Evolutionary conservation across 2,329 filamentous ascomycete genomes (phyloP), one percentile per base, ranked within the genome.

Genomic region (Monilinia aucupariae): DNA sequence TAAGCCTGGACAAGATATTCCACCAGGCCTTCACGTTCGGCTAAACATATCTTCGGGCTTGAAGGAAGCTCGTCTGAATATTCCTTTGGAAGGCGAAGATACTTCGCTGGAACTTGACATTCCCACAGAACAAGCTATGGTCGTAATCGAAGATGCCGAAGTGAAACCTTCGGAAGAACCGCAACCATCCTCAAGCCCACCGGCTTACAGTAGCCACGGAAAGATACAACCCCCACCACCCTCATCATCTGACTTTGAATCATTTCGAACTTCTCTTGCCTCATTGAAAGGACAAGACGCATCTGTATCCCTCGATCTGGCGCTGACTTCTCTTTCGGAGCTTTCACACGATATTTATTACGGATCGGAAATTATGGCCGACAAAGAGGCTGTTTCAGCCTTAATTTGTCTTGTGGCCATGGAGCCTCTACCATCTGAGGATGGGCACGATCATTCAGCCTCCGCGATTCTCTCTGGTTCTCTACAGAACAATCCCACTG

Each of bases 311-410:
- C 66, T 72, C 65, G 67, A 71, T 43, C 53, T 63, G 8, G 72
- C 75, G 0, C 77, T 89, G 9, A 79, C 82, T 41, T 78, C 78
- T 41, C 79, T 89, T n/a, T 78, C 82, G 65, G 85, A 89, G 8
- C 75, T 88, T 34, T 82, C 85, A 0, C 85, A 89, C 73, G 86
- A 88, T 73, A 84, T 88, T 66, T 89, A 87, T 76, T 89, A 88
- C 73, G 86, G 86, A 12, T 76, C 85, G 22, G 83, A 86, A 72
- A 80, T 88, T 64, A 78, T 81, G 27, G 81, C 85, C 71, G 81
- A 86, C 67, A 70, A 76, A 3, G 78, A 80, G 2, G 80, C 81
- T 1, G 68, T 86, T 59, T 79, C 78, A 66, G 74, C 79, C n/a
- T 78, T 88, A 2, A 75, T 87, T 64, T 86, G 84, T 70, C 75